These are phyloP conservation scores for Nidula niveotomentosa DNA, from an alignment of 1,284 basidiomycete species.

Conservation along the genomic window DNA sequence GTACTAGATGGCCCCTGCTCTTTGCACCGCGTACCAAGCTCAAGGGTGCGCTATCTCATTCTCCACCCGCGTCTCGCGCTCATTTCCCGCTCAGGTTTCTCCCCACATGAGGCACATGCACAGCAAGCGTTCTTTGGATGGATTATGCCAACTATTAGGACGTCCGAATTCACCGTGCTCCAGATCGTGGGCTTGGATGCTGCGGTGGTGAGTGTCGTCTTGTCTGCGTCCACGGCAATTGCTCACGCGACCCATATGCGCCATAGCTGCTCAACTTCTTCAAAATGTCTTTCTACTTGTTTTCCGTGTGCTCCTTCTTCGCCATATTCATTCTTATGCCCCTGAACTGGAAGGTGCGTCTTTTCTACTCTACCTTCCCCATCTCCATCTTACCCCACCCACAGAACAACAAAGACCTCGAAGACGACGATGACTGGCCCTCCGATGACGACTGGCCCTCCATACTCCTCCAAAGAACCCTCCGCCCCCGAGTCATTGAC, in stretches of 20 bases:
- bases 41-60: slow-evolving; percentile 63
- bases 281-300: slow-evolving; percentile 93
- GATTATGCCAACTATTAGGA: slow-evolving; percentile 90
- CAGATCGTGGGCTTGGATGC: slow-evolving; percentile 97
- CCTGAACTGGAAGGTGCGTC: slow-evolving; percentile 79
- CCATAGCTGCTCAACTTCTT: slow-evolving; percentile 88
- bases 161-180: slow-evolving; percentile 91
- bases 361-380: slow-evolving; percentile 1
- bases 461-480: too few species aligned
- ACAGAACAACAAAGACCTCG: slow-evolving; percentile 63
- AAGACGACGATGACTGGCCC: slow-evolving; percentile 59
- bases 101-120: slow-evolving; percentile 85
- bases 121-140: slow-evolving; percentile 90
- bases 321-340: slow-evolving; percentile 86
- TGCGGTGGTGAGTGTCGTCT: slow-evolving; percentile 61
- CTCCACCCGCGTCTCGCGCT: background rate
- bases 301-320: slow-evolving; percentile 82
- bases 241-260: background rate
- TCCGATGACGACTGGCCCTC: slow-evolving; percentile 31
- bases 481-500: too few species aligned
- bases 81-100: slow-evolving; percentile 60
- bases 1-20: slow-evolving; percentile 85
- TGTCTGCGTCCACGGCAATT: background rate
- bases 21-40: slow-evolving; percentile 94
- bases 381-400: background rate